Percentiles rank a stretch among this genome's conserved stretches.
phyloP scores from a whole-genome alignment of 2,329 filamentous ascomycete genomes.

The Neospermospora avenae region DNA sequence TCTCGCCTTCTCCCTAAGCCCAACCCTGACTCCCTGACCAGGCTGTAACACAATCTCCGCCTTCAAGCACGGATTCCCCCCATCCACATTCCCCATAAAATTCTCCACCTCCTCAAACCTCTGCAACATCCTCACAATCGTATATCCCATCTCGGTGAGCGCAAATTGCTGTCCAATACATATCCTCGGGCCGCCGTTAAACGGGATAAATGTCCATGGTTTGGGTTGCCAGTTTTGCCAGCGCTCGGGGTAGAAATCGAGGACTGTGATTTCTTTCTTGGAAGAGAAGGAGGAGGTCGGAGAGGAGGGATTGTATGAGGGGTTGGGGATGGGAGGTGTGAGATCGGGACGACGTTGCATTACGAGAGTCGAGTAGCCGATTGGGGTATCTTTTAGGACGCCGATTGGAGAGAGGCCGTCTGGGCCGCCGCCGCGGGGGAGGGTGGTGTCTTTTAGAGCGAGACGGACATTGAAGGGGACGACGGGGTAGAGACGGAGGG shows the following conservation, averaged over 20 bases:
- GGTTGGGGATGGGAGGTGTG: constrained; percentile 50
- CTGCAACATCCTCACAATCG: constrained; percentile 70
- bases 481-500: constrained; percentile 70
- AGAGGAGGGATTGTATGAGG: constrained; percentile 12
- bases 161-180: constrained; percentile 82
- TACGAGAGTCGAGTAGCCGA: constrained; percentile 64
- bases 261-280: constrained; percentile 42
- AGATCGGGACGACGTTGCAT: constrained; percentile 70
- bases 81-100: constrained; percentile 53
- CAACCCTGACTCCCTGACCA: constrained; percentile 54
- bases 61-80: constrained; percentile 51
- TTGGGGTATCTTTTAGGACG: constrained; percentile 60
- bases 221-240: constrained; percentile 63
- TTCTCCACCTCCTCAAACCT: constrained; percentile 62
- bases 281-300: constrained; percentile 48
- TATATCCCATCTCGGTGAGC: constrained; percentile 72
- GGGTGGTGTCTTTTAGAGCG: constrained; percentile 68
- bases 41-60: constrained; percentile 59
- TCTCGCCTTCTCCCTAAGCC: constrained; percentile 46
- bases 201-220: constrained; percentile 70
- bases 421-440: constrained; percentile 68
- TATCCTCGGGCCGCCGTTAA: constrained; percentile 71
- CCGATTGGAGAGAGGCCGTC: constrained; percentile 60
- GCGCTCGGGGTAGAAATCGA: constrained; percentile 61
- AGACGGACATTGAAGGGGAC: constrained; percentile 78